Base-by-base conservation (phyloP, 2,329 filamentous ascomycete species). In the Sporothrix inflata region DNA sequence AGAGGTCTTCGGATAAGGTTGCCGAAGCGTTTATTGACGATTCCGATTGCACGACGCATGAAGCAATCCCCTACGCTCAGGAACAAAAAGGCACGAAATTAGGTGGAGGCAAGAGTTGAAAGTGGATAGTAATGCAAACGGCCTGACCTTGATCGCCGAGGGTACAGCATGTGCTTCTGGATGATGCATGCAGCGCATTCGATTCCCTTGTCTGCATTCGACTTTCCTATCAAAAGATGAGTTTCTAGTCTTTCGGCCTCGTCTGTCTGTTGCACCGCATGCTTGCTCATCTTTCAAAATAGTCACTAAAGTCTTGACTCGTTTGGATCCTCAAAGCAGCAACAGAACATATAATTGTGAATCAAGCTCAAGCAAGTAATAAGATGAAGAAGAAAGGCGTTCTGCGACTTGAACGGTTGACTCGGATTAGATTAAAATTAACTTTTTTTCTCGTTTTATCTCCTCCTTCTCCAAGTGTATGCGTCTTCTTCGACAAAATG, bases 81-180 rank as follows among this genome's bases (percentile, higher is more conserved):
- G 21, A 45, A 65, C 12, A 3, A 16, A 19, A 45, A 24, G 11
- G 60, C 14, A n/a, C 16, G 27, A 57, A 34, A 34, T 40, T 7
- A 8, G 19, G 8, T n/a, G 1, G 27, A 9, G n/a, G 30, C 19
- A 60, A 1, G 19, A 60, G 4, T 60, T 11, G 30, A 38, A 21
- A 21, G 19, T 21, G 27, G 55, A 21, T 16, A 21, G n/a, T 3
- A 45, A 9, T 19, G 21, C 38, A 45, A 27, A 27, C 4, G 21
- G 38, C n/a, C 21, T 27, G 5, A 38, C n/a, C n/a, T 45, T 65
- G 60, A 16, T 45, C 60, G 60, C 60, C 60, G 63, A 66, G 63
- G 42, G 42, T 7, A 66, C 63, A 49, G 42, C 63, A 66, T 66
- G 24, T 49, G 63, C 63, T 45, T 65, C 8, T 45, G 11, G 21